Evolutionary conservation across 2,329 filamentous ascomycete genomes (phyloP).

Genomic region (Apiospora malaysiana): DNA sequence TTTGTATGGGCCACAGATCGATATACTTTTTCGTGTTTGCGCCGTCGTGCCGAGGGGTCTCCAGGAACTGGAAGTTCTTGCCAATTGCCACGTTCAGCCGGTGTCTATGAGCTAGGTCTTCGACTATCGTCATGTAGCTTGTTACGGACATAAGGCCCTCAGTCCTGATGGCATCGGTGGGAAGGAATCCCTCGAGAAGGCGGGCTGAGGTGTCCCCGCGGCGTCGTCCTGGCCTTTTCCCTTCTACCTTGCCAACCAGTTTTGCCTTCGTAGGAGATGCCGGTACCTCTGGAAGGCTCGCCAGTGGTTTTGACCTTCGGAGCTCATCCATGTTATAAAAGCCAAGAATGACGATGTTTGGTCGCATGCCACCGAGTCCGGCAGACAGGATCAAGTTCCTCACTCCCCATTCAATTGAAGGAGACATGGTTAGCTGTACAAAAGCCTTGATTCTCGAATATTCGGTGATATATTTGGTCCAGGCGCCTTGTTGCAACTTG

Average conservation of each 20-base stretch:
- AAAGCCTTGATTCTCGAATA: slow-evolving; percentile 88
- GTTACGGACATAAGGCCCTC: slow-evolving; percentile 72
- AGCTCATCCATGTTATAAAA: slow-evolving; percentile 83
- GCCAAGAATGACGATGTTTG: slow-evolving; percentile 83
- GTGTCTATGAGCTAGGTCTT: slow-evolving; percentile 78
- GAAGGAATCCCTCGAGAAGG: slow-evolving; percentile 63
- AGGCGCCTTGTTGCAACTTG: slow-evolving; percentile 78
- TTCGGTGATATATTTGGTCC: slow-evolving; percentile 84
- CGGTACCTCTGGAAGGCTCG: slow-evolving; percentile 60
- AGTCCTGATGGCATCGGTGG: slow-evolving; percentile 72
- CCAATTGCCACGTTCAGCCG: slow-evolving; percentile 86
- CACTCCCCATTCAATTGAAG: slow-evolving; percentile 82
- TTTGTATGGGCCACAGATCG: slow-evolving; percentile 91
- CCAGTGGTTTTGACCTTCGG: slow-evolving; percentile 60
- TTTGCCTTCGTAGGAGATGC: slow-evolving; percentile 43
- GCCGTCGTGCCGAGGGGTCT: slow-evolving; percentile 68
- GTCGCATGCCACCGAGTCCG: slow-evolving; percentile 85
- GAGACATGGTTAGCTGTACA: slow-evolving; percentile 84
- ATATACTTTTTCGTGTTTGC: slow-evolving; percentile 76
- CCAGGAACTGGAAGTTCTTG: slow-evolving; percentile 78
- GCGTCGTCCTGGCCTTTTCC: slow-evolving; percentile 42
- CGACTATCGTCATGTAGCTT: slow-evolving; percentile 81
- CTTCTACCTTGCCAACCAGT: slow-evolving; percentile 37
- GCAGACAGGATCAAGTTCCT: slow-evolving; percentile 82
- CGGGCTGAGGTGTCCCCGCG: slow-evolving; percentile 62